These are phyloP conservation scores for Aspergillus udagawae DNA, from an alignment of 2,329 filamentous ascomycete species.

Conservation along the genomic window DNA sequence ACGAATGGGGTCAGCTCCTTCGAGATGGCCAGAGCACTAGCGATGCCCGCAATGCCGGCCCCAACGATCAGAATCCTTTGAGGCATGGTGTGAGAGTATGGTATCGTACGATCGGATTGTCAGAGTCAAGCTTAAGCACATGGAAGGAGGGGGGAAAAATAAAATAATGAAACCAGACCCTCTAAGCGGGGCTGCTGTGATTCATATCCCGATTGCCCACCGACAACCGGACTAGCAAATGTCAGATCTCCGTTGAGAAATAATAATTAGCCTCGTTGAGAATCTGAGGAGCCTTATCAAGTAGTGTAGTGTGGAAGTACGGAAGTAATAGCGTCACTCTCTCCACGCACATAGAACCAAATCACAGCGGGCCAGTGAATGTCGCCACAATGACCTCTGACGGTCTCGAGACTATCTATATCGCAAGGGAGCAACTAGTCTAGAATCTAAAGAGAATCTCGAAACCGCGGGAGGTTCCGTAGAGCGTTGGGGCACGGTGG, in stretches of 20 bases:
- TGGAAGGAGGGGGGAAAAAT: neutral
- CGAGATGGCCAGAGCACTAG: slow-evolving; percentile 29
- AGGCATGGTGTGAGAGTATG: neutral
- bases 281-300: neutral
- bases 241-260: neutral
- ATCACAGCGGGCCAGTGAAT: neutral
- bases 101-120: neutral
- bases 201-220: neutral
- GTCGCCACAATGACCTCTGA: neutral
- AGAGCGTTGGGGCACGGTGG: neutral
- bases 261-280: neutral
- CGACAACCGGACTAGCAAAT: neutral
- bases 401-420: neutral
- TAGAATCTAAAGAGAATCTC: neutral
- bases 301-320: too few relatives aligned
- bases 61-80: slow-evolving; percentile 31
- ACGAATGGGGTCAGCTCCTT: slow-evolving; percentile 30
- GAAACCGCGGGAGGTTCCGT: neutral
- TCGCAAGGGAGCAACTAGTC: neutral
- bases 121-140: neutral
- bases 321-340: neutral
- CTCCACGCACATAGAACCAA: neutral
- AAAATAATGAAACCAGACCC: neutral
- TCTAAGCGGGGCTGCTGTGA: neutral
- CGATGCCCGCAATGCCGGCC: slow-evolving; percentile 33